Percentiles rank a stretch among this genome's conserved stretches.
phyloP scores from a whole-genome alignment of 2,329 filamentous ascomycete species.

The Neonectria faginata region DNA sequence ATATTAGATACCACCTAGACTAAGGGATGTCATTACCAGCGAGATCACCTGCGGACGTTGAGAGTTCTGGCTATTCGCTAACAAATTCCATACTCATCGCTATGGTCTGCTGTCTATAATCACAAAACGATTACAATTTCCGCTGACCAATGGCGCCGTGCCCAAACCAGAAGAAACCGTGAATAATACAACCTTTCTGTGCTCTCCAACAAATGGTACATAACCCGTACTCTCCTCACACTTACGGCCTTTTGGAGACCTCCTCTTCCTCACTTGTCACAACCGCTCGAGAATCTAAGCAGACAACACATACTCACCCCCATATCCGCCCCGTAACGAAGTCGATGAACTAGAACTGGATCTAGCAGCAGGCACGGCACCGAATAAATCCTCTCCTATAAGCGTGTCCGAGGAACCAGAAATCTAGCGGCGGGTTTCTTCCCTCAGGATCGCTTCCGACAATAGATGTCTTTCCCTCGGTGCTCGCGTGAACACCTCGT shows the following conservation, averaged over 20 bases:
- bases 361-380: neutral
- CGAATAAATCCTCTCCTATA: neutral
- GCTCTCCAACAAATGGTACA: constrained; percentile 9
- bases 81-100: constrained; percentile 12
- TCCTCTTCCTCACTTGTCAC: constrained; percentile 1
- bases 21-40: neutral
- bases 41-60: neutral
- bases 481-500: neutral
- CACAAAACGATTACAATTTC: constrained; percentile 21
- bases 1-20: neutral
- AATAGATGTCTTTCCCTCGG: neutral
- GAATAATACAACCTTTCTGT: constrained; percentile 9
- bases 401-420: neutral
- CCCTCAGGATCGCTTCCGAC: neutral
- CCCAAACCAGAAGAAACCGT: constrained; percentile 16
- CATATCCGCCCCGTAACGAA: neutral
- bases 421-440: neutral
- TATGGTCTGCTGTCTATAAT: constrained; percentile 31
- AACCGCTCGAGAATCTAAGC: neutral
- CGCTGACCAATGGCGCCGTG: constrained; percentile 25
- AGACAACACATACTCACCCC: neutral
- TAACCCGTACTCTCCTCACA: neutral
- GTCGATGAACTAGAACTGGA: neutral
- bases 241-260: neutral
- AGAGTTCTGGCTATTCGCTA: neutral